These are phyloP conservation scores for Lasiodiplodia hormozganensis DNA, from an alignment of 2,329 filamentous ascomycete species.

Conservation along the genomic window DNA sequence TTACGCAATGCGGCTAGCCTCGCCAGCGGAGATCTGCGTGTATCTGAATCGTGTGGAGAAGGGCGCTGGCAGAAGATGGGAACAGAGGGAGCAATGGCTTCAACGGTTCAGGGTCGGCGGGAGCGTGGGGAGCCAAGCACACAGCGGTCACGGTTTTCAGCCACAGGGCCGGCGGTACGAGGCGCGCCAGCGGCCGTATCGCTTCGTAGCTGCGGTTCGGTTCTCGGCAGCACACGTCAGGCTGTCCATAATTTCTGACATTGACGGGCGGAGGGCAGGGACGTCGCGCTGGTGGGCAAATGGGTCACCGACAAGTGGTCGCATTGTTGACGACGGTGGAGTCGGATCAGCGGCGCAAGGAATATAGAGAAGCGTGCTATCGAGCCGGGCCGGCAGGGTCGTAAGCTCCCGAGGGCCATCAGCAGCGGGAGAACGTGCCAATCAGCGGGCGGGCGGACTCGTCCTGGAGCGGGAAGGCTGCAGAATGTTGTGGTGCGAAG, in stretches of 20 bases:
- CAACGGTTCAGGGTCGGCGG: not conserved
- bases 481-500: slow-evolving; percentile 10
- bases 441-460: slow-evolving; percentile 9
- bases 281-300: slow-evolving; percentile 1
- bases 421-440: slow-evolving; percentile 17
- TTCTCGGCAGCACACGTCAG: slow-evolving; percentile 19
- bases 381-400: slow-evolving; percentile 1
- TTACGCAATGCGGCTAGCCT: slow-evolving; percentile 22
- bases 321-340: slow-evolving; percentile 12
- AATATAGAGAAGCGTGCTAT: not conserved
- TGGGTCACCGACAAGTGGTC: slow-evolving; percentile 20
- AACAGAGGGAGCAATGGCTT: not conserved
- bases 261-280: slow-evolving; percentile 4
- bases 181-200: slow-evolving; percentile 18
- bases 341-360: slow-evolving; percentile 21
- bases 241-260: slow-evolving; percentile 25
- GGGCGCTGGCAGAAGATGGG: not conserved
- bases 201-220: slow-evolving; percentile 12
- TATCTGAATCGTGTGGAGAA: slow-evolving; percentile 13
- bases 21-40: slow-evolving; percentile 12
- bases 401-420: not conserved
- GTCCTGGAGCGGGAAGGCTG: slow-evolving; percentile 10
- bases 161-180: slow-evolving; percentile 21
- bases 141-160: not conserved
- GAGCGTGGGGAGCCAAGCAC: not conserved